Percentiles rank a stretch among this genome's conserved stretches.
Conservation (phyloP, 305 asterid species). For the Fraxinus latifolia region DNA sequence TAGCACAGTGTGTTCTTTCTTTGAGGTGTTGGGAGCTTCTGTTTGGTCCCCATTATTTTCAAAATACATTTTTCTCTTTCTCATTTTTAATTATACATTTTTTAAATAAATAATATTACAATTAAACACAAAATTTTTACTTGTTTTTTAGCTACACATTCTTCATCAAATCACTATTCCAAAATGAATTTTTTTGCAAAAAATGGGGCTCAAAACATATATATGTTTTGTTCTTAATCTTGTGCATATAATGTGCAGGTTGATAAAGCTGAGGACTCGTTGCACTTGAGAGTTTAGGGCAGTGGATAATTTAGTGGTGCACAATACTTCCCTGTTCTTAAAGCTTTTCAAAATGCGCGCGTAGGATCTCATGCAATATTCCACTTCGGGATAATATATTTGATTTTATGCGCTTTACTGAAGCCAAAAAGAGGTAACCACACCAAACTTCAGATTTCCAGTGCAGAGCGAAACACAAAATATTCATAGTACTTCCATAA, state of each 20-base stretch:
- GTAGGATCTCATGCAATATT: constrained; percentile 76
- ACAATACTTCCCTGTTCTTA: constrained; percentile 70
- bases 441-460: background rate
- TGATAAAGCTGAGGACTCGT: constrained; percentile 69
- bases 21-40: background rate
- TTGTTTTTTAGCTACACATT: no score
- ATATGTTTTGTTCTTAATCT: background rate
- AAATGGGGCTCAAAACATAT: no score
- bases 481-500: background rate
- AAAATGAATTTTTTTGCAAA: no score
- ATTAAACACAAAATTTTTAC: no score
- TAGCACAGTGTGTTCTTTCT: background rate
- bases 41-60: background rate
- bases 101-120: no score
- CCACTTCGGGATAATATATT: background rate
- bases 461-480: background rate
- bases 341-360: constrained; percentile 75
- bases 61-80: no score
- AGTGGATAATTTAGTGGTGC: constrained; percentile 80
- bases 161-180: no score
- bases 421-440: background rate
- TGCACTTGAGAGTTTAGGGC: constrained; percentile 69
- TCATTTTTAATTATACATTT: no score
- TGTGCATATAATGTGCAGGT: constrained; percentile 35
- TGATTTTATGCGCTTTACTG: background rate